phyloP scores from a whole-genome alignment of 1,284 basidiomycete species.

The Pyrrhoderma noxium region DNA sequence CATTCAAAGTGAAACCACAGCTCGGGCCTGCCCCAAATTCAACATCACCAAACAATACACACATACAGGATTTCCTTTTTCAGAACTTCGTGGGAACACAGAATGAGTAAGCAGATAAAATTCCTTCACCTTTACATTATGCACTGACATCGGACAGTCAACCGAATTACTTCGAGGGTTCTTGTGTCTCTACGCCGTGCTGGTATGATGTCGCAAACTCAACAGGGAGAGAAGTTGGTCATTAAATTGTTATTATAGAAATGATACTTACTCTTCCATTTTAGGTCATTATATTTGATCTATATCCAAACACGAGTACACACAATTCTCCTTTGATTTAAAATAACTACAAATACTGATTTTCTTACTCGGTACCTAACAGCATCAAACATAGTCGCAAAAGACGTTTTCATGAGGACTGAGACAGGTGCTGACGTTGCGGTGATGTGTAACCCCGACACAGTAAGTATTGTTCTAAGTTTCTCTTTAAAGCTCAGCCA shows the following conservation, averaged over 20 bases:
- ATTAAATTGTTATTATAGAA: neutral
- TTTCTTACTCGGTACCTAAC: neutral
- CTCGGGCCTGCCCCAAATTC: conserved; percentile 39
- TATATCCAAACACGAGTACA: conserved; percentile 45
- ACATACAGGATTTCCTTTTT: conserved; percentile 48
- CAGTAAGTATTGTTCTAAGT: conserved; percentile 29
- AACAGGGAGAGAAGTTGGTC: conserved; percentile 44
- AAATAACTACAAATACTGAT: neutral
- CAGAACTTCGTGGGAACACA: conserved; percentile 46
- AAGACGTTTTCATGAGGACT: conserved; percentile 39
- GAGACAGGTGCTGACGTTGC: conserved; percentile 35
- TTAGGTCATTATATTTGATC: conserved; percentile 42
- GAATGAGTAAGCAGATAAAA: conserved; percentile 35
- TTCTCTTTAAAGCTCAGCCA: neutral
- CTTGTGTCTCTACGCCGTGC: conserved; percentile 50
- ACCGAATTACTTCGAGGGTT: conserved; percentile 45
- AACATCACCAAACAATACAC: conserved; percentile 43
- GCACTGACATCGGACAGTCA: conserved; percentile 26
- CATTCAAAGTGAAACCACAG: conserved; percentile 21
- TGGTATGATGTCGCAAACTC: conserved; percentile 43
- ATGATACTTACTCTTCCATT: neutral
- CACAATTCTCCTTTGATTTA: neutral
- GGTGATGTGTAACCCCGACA: conserved; percentile 49
- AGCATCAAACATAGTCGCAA: conserved; percentile 44
- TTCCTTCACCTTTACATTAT: neutral